A percentile compares a stretch with the other conserved stretches of the same genome.
Conservation (phyloP, 257 asterid genomes). For the Handroanthus guayacan region DNA sequence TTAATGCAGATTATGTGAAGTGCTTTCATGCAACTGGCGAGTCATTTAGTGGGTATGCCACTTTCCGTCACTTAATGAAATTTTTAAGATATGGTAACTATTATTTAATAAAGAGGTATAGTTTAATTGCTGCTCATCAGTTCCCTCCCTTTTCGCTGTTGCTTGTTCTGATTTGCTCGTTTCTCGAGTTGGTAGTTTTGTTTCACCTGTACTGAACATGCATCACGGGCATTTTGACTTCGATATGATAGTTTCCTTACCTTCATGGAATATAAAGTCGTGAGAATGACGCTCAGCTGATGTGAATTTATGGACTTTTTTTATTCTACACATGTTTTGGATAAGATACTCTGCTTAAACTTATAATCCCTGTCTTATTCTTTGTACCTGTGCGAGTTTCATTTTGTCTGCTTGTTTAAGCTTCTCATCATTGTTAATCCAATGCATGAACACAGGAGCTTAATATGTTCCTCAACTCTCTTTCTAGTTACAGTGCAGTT, state of each 20-base stretch:
- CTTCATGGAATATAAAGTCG: background rate
- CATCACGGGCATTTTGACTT: background rate
- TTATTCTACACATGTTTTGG: background rate
- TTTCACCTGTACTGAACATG: too few relatives aligned
- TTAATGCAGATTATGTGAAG: slow-evolving; percentile 92
- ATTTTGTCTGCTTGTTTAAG: background rate
- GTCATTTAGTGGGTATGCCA: slow-evolving; percentile 81
- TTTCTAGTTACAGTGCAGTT: slow-evolving; percentile 73
- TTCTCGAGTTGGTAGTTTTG: background rate
- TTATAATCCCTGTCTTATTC: background rate
- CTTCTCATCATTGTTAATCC: background rate
- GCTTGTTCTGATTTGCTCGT: slow-evolving; percentile 5
- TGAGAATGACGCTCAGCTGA: slow-evolving; percentile 11
- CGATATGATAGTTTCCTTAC: background rate
- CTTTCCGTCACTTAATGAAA: slow-evolving; percentile 32
- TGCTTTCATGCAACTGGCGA: slow-evolving; percentile 88
- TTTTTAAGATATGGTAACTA: background rate
- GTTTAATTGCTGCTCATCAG: slow-evolving; percentile 12
- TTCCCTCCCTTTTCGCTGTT: slow-evolving; percentile 1
- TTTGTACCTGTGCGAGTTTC: slow-evolving; percentile 1
- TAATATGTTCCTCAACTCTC: slow-evolving; percentile 34
- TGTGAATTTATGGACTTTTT: background rate
- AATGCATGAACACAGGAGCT: slow-evolving; percentile 6
- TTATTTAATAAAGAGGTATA: background rate
- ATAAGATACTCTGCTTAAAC: background rate